phyloP scores from a whole-genome alignment of 306 rosid species.

The Chamaecrista fasciculata region DNA sequence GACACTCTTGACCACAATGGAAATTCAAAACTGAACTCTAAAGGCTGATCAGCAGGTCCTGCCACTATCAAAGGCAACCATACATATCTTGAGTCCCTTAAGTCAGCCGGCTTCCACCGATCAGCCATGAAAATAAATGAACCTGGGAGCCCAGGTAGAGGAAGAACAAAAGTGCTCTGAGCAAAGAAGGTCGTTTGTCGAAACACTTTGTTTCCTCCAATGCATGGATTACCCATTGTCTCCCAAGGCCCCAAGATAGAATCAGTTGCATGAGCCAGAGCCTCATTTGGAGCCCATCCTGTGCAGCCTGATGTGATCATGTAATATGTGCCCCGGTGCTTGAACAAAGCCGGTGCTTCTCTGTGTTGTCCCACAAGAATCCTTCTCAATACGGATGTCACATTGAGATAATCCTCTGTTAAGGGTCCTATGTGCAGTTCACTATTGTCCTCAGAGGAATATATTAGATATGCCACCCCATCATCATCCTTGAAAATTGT shows the following conservation, averaged over 20 bases:
- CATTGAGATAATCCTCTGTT: constrained; percentile 73
- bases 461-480: constrained; percentile 75
- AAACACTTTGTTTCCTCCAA: constrained; percentile 78
- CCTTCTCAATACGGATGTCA: constrained; percentile 55
- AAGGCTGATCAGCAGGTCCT: constrained; percentile 80
- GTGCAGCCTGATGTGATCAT: constrained; percentile 99
- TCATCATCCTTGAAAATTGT: constrained; percentile 90
- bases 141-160: constrained; percentile 63
- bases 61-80: constrained; percentile 95
- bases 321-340: constrained; percentile 82
- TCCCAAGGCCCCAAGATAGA: constrained; percentile 94
- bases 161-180: constrained; percentile 89
- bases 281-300: constrained; percentile 98
- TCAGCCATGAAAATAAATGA: constrained; percentile 84
- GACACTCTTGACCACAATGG: constrained; percentile 97
- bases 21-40: constrained; percentile 81
- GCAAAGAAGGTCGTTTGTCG: constrained; percentile 77
- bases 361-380: constrained; percentile 86
- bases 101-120: constrained; percentile 91
- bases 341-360: constrained; percentile 98
- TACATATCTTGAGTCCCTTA: constrained; percentile 83
- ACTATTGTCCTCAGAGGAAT: constrained; percentile 95
- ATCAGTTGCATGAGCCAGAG: constrained; percentile 87
- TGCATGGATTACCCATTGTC: constrained; percentile 84
- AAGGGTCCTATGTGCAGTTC: constrained; percentile 93